Percentiles rank a stretch among this genome's conserved stretches.
phyloP scores from a whole-genome alignment of 495 filamentous ascomycete genomes.

The Aspergillus conjunctus region DNA sequence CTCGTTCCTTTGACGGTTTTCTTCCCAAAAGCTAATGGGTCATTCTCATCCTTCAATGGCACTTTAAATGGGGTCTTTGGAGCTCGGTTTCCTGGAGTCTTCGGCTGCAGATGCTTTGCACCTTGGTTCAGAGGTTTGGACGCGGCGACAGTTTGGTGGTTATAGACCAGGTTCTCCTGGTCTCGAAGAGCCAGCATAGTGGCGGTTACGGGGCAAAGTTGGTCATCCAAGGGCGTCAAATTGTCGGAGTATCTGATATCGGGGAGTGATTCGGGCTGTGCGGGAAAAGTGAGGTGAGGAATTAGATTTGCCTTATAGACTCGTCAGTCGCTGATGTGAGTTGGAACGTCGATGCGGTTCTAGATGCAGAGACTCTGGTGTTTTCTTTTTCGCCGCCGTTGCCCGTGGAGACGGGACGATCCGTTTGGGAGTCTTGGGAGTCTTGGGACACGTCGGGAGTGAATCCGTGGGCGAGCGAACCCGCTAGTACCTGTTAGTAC shows the following conservation, averaged over 20 bases:
- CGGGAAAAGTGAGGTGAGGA: background rate
- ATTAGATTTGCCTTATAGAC: background rate
- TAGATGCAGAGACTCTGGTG: slow-evolving; percentile 27
- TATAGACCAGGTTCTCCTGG: slow-evolving; percentile 86
- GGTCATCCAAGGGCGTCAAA: slow-evolving; percentile 27
- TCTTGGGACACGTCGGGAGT: slow-evolving; percentile 26
- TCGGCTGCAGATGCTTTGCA: slow-evolving; percentile 62
- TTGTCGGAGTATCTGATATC: slow-evolving; percentile 9
- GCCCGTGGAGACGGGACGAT: slow-evolving; percentile 52
- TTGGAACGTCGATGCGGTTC: slow-evolving; percentile 22
- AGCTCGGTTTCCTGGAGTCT: slow-evolving; percentile 74
- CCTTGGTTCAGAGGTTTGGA: slow-evolving; percentile 77
- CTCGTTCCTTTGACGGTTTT: slow-evolving; percentile 65
- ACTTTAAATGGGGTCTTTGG: slow-evolving; percentile 86
- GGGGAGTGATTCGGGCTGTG: background rate
- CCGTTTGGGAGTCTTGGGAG: slow-evolving; percentile 14
- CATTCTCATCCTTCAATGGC: slow-evolving; percentile 87
- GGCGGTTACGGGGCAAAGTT: slow-evolving; percentile 32
- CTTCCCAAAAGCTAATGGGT: slow-evolving; percentile 57
- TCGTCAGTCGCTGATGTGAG: background rate
- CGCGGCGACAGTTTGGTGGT: slow-evolving; percentile 73
- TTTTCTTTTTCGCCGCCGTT: slow-evolving; percentile 38
- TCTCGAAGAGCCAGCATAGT: slow-evolving; percentile 80
- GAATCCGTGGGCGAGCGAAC: slow-evolving; percentile 11
- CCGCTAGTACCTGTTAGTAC: slow-evolving; percentile 7